These are phyloP conservation scores for Craspedostauros australis DNA, from an alignment of 108 stramenopile species.

Conservation along the genomic window DNA sequence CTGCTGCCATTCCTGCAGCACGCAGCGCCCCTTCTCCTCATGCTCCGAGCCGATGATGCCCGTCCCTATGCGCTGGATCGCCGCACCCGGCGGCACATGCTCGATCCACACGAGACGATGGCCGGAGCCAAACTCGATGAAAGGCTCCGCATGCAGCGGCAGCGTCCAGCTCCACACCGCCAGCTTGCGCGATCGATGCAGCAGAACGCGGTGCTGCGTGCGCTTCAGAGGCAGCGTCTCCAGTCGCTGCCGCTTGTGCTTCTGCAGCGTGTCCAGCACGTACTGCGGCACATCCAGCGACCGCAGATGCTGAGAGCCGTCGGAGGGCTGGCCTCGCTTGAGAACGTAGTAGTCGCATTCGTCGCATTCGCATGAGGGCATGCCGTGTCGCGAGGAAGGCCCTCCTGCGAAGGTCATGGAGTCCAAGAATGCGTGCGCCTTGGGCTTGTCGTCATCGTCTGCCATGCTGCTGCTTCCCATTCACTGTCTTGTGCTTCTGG, in stretches of 20 bases:
- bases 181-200: conserved; percentile 30
- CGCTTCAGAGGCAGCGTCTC: conserved; percentile 14
- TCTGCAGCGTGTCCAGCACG: conserved; percentile 20
- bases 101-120: conserved; percentile 49
- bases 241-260: conserved; percentile 27
- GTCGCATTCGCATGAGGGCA: conserved; percentile 61
- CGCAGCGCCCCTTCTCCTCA: conserved; percentile 43
- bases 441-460: too few species aligned
- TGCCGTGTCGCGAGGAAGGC: too few species aligned
- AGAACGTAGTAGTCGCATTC: conserved; percentile 26
- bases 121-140: conserved; percentile 58
- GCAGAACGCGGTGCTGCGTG: conserved; percentile 45
- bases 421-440: conserved; percentile 24
- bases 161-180: conserved; percentile 31
- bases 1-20: conserved; percentile 39
- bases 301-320: too few species aligned
- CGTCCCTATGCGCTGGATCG: conserved; percentile 47
- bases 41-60: conserved; percentile 64
- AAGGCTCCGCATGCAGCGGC: conserved; percentile 33
- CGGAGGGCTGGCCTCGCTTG: too few species aligned
- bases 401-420: conserved; percentile 55
- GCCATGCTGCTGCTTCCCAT: too few species aligned
- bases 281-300: conserved; percentile 9
- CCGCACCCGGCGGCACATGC: too few species aligned
- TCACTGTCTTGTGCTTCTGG: too few species aligned